phyloP scores from a whole-genome alignment of 345 rosid species.

The Salix dunnii region DNA sequence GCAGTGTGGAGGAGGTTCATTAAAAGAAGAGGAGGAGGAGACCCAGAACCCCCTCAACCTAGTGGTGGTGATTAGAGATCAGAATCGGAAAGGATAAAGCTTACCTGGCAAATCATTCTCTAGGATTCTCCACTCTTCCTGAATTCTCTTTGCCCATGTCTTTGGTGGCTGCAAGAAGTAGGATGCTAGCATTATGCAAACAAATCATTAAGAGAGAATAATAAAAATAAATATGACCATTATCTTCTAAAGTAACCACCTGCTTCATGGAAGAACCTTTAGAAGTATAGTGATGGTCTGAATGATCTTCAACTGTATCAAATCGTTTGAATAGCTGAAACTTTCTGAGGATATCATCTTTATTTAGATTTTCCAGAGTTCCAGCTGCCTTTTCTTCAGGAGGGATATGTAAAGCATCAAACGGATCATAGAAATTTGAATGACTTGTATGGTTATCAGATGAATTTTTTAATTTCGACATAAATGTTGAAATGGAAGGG shows the following conservation, averaged over 20 bases:
- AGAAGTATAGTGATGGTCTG: conserved; percentile 59
- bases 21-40: background rate
- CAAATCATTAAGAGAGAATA: background rate
- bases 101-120: conserved; percentile 88
- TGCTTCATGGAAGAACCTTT: conserved; percentile 40
- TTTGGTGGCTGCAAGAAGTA: conserved; percentile 46
- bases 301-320: conserved; percentile 67
- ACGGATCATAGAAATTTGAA: conserved; percentile 5
- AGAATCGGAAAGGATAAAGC: conserved; percentile 6
- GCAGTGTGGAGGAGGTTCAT: background rate
- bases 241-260: conserved; percentile 36
- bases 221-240: background rate
- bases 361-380: conserved; percentile 31
- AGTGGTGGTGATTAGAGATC: background rate
- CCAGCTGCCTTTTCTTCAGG: conserved; percentile 34
- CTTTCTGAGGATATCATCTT: conserved; percentile 46
- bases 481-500: conserved; percentile 18
- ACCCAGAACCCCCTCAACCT: background rate
- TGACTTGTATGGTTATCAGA: conserved; percentile 5
- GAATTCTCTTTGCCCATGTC: conserved; percentile 69
- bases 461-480: background rate
- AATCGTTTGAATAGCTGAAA: conserved; percentile 65
- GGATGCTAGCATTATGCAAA: background rate
- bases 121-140: conserved; percentile 84
- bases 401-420: conserved; percentile 17